Evolutionary conservation across 2,329 filamentous ascomycete genomes (phyloP).

Genomic region (Pseudopyrenochaeta lycopersici): DNA sequence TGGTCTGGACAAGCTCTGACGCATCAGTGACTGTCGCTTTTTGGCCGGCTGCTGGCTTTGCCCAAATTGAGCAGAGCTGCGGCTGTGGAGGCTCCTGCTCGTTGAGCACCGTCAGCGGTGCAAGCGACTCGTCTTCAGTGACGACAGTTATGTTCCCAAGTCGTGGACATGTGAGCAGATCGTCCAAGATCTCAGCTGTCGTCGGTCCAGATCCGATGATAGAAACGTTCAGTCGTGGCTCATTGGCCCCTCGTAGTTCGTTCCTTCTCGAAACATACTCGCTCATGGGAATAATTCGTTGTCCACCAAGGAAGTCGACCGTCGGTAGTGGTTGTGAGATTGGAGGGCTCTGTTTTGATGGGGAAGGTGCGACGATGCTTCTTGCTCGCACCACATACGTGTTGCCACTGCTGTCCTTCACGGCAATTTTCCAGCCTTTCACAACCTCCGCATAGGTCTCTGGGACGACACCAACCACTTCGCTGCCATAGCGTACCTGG

Average conservation of each 20-base stretch:
- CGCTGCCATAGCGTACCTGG: slow-evolving; percentile 40
- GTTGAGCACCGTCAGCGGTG: slow-evolving; percentile 36
- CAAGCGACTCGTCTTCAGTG: slow-evolving; percentile 43
- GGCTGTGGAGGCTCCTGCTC: slow-evolving; percentile 37
- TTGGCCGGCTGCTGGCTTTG: slow-evolving; percentile 33
- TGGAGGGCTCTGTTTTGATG: slow-evolving; percentile 18
- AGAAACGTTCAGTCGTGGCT: slow-evolving; percentile 40
- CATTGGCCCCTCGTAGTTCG: slow-evolving; percentile 36
- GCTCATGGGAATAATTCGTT: slow-evolving; percentile 43
- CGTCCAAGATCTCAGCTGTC: slow-evolving; percentile 43
- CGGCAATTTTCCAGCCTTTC: slow-evolving; percentile 38
- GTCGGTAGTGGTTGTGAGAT: slow-evolving; percentile 30
- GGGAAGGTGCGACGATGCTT: slow-evolving; percentile 39
- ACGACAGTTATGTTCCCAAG: slow-evolving; percentile 47
- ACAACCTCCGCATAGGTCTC: slow-evolving; percentile 29
- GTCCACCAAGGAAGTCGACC: slow-evolving; percentile 42
- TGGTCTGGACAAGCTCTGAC: slow-evolving; percentile 42
- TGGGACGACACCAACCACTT: slow-evolving; percentile 41
- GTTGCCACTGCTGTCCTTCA: slow-evolving; percentile 35
- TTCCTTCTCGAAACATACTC: slow-evolving; percentile 45
- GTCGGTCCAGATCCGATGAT: slow-evolving; percentile 42
- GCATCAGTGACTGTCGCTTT: slow-evolving; percentile 29
- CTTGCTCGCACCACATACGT: slow-evolving; percentile 34
- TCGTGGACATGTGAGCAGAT: slow-evolving; percentile 42
- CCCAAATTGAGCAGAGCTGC: slow-evolving; percentile 48